Conservation (phyloP, 2,329 filamentous ascomycete species). For the Aspergillus intermedius region DNA sequence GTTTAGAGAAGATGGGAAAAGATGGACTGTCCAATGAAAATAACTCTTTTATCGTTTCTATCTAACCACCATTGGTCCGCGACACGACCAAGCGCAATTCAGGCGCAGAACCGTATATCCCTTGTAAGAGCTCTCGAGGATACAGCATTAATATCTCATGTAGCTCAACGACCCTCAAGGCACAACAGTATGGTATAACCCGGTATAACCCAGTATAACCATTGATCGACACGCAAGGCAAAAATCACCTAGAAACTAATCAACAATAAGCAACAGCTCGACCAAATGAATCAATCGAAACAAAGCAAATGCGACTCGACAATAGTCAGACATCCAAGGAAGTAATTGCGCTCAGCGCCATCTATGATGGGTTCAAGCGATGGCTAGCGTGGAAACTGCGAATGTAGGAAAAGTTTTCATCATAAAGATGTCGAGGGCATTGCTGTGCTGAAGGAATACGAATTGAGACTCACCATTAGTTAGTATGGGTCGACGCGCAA, state of each 20-base stretch:
- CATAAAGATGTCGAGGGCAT: slow-evolving; percentile 1
- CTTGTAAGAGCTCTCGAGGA: background rate
- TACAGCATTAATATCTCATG: background rate
- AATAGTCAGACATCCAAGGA: slow-evolving; percentile 12
- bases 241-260: background rate
- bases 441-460: too few species aligned
- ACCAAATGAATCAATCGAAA: background rate
- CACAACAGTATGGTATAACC: background rate
- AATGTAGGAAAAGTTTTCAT: slow-evolving; percentile 12
- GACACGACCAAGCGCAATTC: background rate
- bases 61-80: background rate
- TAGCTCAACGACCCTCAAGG: background rate
- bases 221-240: background rate
- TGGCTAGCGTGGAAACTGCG: slow-evolving; percentile 13
- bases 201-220: background rate
- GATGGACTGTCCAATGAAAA: background rate
- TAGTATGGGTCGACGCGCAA: background rate
- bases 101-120: background rate
- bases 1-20: background rate
- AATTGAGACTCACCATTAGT: background rate
- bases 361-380: slow-evolving; percentile 9
- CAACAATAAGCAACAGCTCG: slow-evolving; percentile 1
- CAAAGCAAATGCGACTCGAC: background rate
- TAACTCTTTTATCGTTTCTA: background rate
- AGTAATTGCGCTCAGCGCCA: slow-evolving; percentile 10